Evolutionary conservation across 2,329 filamentous ascomycete genomes (phyloP).

Genomic region (Colletotrichum shisoi): DNA sequence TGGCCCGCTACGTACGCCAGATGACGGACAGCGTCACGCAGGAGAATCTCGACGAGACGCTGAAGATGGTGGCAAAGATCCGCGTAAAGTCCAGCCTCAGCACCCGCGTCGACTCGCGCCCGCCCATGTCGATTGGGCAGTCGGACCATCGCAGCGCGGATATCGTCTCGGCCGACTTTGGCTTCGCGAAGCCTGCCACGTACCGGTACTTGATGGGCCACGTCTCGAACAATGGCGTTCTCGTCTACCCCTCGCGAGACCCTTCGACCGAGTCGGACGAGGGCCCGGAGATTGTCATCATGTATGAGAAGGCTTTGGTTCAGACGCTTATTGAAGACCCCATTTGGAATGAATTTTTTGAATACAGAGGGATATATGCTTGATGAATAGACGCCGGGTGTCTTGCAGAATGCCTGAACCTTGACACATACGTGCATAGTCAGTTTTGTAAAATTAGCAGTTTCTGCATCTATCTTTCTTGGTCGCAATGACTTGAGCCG

Average conservation of each 20-base stretch:
- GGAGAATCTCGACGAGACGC: conserved; percentile 45
- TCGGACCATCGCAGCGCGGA: conserved; percentile 50
- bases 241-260: conserved; percentile 47
- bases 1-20: conserved; percentile 51
- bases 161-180: conserved; percentile 47
- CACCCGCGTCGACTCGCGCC: conserved; percentile 47
- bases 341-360: conserved; percentile 50
- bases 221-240: conserved; percentile 44
- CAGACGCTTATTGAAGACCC: conserved; percentile 46
- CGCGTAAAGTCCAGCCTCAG: conserved; percentile 50
- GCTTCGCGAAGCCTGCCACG: conserved; percentile 47
- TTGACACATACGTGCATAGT: not conserved
- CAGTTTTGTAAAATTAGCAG: not conserved
- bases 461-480: not conserved
- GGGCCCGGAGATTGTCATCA: conserved; percentile 49
- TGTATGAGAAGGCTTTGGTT: conserved; percentile 49
- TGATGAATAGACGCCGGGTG: not conserved
- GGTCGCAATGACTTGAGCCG: not conserved
- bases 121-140: conserved; percentile 49
- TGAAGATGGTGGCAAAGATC: conserved; percentile 48
- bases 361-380: conserved; percentile 49
- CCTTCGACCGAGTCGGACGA: conserved; percentile 46
- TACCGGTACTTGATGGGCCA: conserved; percentile 48
- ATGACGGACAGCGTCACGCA: conserved; percentile 50
- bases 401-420: no score